Conservation (phyloP, 2,329 filamentous ascomycete species). For the Pezicula neosporulosa region DNA sequence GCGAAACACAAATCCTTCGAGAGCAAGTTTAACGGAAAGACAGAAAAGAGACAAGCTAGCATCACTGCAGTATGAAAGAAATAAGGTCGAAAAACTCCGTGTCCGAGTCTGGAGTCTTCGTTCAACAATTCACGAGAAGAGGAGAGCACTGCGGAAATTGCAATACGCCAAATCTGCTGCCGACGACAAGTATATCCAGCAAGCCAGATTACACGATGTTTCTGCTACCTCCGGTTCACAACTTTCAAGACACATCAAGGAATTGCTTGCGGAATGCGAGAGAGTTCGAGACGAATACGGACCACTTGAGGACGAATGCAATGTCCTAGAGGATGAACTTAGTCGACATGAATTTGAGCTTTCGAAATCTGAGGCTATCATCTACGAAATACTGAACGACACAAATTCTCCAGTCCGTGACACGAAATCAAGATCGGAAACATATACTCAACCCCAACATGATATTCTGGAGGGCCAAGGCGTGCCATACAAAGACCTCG, state of each 20-base stretch:
- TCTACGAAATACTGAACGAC: constrained; percentile 3
- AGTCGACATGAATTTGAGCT: constrained; percentile 9
- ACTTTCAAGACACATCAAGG: neutral
- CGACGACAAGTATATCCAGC: constrained; percentile 9
- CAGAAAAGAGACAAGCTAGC: neutral
- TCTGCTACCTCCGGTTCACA: neutral
- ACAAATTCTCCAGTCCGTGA: neutral
- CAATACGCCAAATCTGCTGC: constrained; percentile 5
- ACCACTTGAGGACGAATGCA: constrained; percentile 17
- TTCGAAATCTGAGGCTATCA: constrained; percentile 4
- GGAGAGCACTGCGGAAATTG: neutral
- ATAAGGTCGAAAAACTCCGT: constrained; percentile 3
- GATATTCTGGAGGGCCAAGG: neutral
- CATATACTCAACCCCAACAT: neutral
- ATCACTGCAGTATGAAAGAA: neutral
- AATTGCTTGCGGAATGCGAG: constrained; percentile 3
- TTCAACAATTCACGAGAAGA: constrained; percentile 6
- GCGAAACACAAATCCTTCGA: neutral
- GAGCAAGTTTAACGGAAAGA: no score
- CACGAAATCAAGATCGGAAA: neutral
- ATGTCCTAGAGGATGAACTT: constrained; percentile 13
- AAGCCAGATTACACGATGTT: neutral
- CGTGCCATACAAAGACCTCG: neutral
- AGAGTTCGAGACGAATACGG: constrained; percentile 16
- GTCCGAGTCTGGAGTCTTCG: neutral